phyloP scores from a whole-genome alignment of 176 grass and related monocot species.

The Raddia guianensis region DNA sequence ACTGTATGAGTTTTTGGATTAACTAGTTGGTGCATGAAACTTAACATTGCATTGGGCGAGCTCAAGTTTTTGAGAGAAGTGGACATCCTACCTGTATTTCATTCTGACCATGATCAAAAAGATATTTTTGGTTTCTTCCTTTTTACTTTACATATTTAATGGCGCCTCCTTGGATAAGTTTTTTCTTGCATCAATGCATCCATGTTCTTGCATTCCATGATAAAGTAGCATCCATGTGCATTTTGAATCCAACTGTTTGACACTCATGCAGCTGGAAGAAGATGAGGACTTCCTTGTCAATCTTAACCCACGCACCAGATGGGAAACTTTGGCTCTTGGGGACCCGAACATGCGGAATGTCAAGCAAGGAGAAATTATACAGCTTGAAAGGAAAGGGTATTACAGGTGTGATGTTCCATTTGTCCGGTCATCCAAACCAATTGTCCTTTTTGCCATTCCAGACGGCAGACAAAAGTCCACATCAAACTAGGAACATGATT shows the following conservation, averaged over 20 bases:
- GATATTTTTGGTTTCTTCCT: background rate
- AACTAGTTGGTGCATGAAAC: constrained; percentile 4
- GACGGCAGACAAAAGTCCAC: constrained; percentile 69
- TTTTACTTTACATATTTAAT: background rate
- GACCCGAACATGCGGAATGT: constrained; percentile 76
- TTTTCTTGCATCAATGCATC: background rate
- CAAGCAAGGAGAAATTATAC: constrained; percentile 83
- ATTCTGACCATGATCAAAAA: background rate
- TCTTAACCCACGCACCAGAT: constrained; percentile 70
- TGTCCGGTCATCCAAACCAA: constrained; percentile 60
- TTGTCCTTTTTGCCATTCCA: constrained; percentile 85
- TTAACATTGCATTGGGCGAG: background rate
- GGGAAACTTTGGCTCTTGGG: constrained; percentile 71
- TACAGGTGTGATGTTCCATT: constrained; percentile 87
- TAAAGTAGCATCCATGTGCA: background rate
- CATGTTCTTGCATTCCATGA: background rate
- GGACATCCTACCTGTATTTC: background rate
- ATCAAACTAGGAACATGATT: constrained; percentile 20
- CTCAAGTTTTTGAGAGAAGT: background rate
- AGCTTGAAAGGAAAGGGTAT: constrained; percentile 94
- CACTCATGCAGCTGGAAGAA: constrained; percentile 68
- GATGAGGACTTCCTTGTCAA: constrained; percentile 69
- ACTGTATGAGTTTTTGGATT: background rate
- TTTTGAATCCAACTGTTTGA: constrained; percentile 2
- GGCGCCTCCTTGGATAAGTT: background rate